Evolutionary conservation across 345 rosid species (phyloP), one percentile per base, ranked within the genome.

Genomic region (Microthlaspi erraticum): DNA sequence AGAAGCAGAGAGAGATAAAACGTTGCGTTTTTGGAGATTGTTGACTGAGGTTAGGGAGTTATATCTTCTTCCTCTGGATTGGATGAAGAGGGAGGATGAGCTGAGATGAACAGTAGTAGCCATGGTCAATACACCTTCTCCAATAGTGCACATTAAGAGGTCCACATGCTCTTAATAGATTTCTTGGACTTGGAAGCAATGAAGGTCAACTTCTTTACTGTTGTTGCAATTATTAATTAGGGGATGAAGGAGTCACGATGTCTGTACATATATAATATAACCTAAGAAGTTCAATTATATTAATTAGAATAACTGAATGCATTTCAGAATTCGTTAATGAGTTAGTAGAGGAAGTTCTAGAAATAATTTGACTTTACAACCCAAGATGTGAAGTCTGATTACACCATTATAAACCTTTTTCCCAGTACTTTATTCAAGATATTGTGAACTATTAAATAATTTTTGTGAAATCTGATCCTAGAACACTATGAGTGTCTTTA

Each of bases 1-100:
- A 10, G 81, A 60, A 16, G 81, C 77, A 18, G 87, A 80, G 16
- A 80, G 66, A 29, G 82, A 71, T 34, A 68, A 60, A 68, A 70
- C 5, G 17, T 50, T 57, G 42, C 60, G 77, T 52, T 59, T 73
- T 11, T 41, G 37, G 34, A 26, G 7, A 63, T 8, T 32, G 5
- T 62, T 62, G 69, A 19, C 37, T 1, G 54, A 50, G 14, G 77
- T 58, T 5, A 52, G 14, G 45, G 83, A 65, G 70, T 74, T 78
- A 55, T 80, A 76, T 82, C 83, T 75, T 65, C 66, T 34, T 65
- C 29, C 60, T 64, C 0, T 73, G n/a, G 26, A 38, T 46, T 64
- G 71, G 1, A 10, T 49, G 52, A 64, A 56, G 59, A 65, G 53
- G 34, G 52, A 37, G 3, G 43, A 16, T 46, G 60, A 48, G 51